Conservation (phyloP, 2,329 filamentous ascomycete genomes). For the Juglanconis sp. region DNA sequence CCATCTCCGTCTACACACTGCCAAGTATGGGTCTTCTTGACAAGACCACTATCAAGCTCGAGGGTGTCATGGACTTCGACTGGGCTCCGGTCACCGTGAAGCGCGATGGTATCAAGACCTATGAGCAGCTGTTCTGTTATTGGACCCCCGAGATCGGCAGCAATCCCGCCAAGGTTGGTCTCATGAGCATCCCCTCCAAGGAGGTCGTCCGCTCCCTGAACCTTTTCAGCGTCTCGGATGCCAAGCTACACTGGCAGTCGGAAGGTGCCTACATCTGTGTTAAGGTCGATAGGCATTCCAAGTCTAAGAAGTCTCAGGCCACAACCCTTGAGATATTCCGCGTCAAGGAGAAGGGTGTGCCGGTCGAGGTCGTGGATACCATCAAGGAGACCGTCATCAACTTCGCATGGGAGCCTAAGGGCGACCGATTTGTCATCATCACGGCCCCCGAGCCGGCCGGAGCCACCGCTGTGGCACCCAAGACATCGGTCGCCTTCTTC, state of each 20-base stretch:
- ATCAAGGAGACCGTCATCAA: slow-evolving; percentile 99
- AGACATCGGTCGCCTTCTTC: slow-evolving; percentile 95
- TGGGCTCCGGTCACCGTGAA: slow-evolving; percentile 85
- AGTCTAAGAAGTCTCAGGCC: slow-evolving; percentile 96
- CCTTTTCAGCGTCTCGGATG: slow-evolving; percentile 95
- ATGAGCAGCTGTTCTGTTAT: slow-evolving; percentile 96
- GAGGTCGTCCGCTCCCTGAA: slow-evolving; percentile 92
- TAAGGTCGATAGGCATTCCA: slow-evolving; percentile 98
- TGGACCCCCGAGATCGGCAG: slow-evolving; percentile 98
- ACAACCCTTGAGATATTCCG: slow-evolving; percentile 99
- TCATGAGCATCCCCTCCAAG: slow-evolving; percentile 96
- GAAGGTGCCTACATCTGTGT: slow-evolving; percentile 92
- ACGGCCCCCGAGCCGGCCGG: slow-evolving; percentile 82
- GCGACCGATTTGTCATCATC: slow-evolving; percentile 95
- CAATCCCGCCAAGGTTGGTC: slow-evolving; percentile 93
- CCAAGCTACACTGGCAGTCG: slow-evolving; percentile 98
- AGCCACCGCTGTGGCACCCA: slow-evolving; percentile 79
- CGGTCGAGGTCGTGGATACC: slow-evolving; percentile 94
- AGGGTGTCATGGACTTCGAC: slow-evolving; percentile 95
- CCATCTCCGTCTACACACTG: slow-evolving; percentile 94
- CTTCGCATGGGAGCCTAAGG: slow-evolving; percentile 99
- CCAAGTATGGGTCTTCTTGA: slow-evolving; percentile 85
- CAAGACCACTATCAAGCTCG: slow-evolving; percentile 91
- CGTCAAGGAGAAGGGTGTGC: slow-evolving; percentile 93
- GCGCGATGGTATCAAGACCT: slow-evolving; percentile 81